These are phyloP conservation scores for Fraxinus ornus DNA, from an alignment of 305 asterid species.

Conservation along the genomic window DNA sequence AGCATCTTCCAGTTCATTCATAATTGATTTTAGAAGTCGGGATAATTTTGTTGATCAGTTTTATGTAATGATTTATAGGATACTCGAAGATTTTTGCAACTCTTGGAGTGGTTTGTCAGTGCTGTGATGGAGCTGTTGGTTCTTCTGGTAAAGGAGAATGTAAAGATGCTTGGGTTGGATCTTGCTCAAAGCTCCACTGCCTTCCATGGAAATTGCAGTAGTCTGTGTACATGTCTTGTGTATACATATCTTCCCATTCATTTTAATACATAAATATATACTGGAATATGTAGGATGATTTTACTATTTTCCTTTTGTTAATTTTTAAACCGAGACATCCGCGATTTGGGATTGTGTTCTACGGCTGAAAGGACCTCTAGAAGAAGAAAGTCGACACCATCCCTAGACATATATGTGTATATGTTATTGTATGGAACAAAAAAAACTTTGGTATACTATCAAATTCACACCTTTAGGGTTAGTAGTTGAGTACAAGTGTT, in stretches of 20 bases:
- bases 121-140: constrained; percentile 39
- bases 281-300: neutral
- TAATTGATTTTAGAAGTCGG: neutral
- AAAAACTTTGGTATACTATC: neutral
- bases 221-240: neutral
- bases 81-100: constrained; percentile 21
- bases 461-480: neutral
- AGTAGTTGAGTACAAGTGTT: neutral
- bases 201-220: constrained; percentile 48
- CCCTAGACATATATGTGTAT: neutral
- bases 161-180: constrained; percentile 38
- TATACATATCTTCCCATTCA: neutral
- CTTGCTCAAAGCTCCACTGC: constrained; percentile 54
- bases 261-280: neutral
- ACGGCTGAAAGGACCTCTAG: neutral
- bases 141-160: constrained; percentile 25
- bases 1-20: neutral
- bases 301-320: neutral
- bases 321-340: neutral
- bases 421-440: neutral
- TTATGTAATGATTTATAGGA: constrained; percentile 16
- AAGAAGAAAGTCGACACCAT: neutral
- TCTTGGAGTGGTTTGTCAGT: constrained; percentile 59
- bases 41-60: neutral
- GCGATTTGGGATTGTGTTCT: neutral